phyloP scores from a whole-genome alignment of 345 rosid species.

The Triadica sebifera region DNA sequence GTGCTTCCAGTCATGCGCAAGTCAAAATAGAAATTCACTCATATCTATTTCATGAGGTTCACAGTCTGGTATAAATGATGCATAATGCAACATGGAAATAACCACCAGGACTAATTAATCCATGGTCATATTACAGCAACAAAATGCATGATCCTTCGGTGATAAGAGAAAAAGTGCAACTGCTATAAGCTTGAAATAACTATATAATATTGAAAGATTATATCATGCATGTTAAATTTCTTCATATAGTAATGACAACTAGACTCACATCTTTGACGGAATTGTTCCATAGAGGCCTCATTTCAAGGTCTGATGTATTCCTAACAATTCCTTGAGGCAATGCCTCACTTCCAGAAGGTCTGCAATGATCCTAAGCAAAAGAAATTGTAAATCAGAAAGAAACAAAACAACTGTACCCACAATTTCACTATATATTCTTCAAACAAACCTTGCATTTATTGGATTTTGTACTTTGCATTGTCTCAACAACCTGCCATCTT shows the following conservation, averaged over 20 bases:
- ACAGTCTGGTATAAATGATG: not conserved
- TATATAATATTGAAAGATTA: not conserved
- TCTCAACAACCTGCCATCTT: constrained; percentile 44
- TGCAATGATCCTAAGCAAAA: constrained; percentile 42
- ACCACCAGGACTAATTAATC: not conserved
- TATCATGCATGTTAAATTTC: not conserved
- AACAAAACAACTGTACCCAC: not conserved
- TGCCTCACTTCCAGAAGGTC: constrained; percentile 53
- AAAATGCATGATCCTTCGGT: not conserved
- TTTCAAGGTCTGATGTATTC: constrained; percentile 56
- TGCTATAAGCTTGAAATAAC: not conserved
- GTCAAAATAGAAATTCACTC: too few relatives aligned
- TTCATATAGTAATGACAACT: not conserved
- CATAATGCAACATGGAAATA: not conserved
- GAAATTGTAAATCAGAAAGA: constrained; percentile 10
- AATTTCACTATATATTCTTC: not conserved
- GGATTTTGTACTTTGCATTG: constrained; percentile 29
- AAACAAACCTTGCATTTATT: constrained; percentile 62
- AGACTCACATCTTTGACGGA: constrained; percentile 39
- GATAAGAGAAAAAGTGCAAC: not conserved
- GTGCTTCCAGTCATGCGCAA: too few relatives aligned
- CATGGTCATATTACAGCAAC: not conserved
- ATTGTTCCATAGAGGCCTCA: constrained; percentile 56
- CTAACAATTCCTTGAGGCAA: constrained; percentile 67
- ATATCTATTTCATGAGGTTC: not conserved